Evolutionary conservation across 768 basidiomycete genomes (phyloP), one percentile per base, ranked within the genome.

Genomic region (Mrakia gelida): DNA sequence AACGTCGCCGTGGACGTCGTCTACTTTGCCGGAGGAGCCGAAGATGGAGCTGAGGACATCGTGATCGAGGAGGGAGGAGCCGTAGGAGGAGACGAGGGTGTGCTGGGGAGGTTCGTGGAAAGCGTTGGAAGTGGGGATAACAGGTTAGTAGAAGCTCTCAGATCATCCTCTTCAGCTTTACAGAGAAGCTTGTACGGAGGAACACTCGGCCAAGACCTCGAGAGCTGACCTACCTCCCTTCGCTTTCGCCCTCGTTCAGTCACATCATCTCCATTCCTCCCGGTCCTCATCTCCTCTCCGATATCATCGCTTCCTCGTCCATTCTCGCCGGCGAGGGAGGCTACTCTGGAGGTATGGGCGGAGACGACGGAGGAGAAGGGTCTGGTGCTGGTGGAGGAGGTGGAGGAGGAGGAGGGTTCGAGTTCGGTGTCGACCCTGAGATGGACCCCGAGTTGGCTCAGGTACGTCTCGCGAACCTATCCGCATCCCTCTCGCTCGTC

Each of bases 391-490:
- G 79, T 21, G 81, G 77, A 26, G 75, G 84, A 7, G 87, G 86
- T 32, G 89, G 83, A 30, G 86, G 85, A 26, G 86, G 86, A 0
- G 87, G 87, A 28, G 88, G 87, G 11, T 94, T 92, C 81, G 93
- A 93, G 82, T 95, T 94, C 81, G 93, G 92, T 11, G 91, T 99
- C 7, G 97, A 98, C 84, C 96, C 97, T 6, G 93, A 90, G 83
- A 87, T 98, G 79, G 96, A 98, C 83, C 96, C 96, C 0, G 96
- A 98, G 84, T 87, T 99, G 68, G 96, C 97, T 2, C 94, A 98
- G 94, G 95, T 94, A 6, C 13, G 28, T 52, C 6, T 38, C 6
- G n/a, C 6, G 16, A 2, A n/a, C 18, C 21, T 41, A 6, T 6
- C 26, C 11, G 15, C 59, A 3, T n/a, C 16, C 0, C 56, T 1